Percentiles rank a stretch among this genome's conserved stretches.
Conservation (phyloP, 2,329 filamentous ascomycete genomes). For the Dryadomyces quercivorus region DNA sequence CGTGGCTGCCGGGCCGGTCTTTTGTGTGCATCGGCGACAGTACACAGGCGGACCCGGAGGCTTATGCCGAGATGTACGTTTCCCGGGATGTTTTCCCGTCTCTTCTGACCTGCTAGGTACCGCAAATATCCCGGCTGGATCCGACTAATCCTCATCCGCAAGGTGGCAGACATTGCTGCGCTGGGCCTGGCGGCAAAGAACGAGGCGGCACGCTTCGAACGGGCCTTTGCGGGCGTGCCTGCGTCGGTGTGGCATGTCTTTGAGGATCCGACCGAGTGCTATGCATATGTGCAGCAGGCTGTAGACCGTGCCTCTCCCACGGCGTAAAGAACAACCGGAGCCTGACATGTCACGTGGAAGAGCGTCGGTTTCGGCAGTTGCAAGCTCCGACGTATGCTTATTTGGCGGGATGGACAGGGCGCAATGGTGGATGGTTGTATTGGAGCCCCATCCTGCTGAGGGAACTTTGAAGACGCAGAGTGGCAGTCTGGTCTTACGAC, state of each 20-base stretch:
- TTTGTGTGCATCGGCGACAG: constrained; percentile 83
- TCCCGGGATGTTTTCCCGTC: not conserved
- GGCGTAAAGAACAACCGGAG: too few relatives aligned
- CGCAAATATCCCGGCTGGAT: constrained; percentile 64
- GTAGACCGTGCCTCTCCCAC: not conserved
- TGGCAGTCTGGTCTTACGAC: too few relatives aligned
- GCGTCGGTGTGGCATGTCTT: constrained; percentile 69
- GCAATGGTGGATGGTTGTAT: too few relatives aligned
- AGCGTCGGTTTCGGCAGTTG: too few relatives aligned
- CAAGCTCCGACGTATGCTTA: too few relatives aligned
- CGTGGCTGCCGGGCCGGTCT: constrained; percentile 65
- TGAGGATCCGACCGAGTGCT: constrained; percentile 58
- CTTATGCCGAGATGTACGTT: constrained; percentile 69
- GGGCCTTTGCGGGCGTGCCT: constrained; percentile 68
- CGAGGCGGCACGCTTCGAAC: constrained; percentile 62
- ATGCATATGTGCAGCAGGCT: constrained; percentile 20
- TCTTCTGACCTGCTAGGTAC: constrained; percentile 27
- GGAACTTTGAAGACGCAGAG: too few relatives aligned
- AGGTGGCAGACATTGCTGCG: constrained; percentile 61
- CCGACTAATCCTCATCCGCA: constrained; percentile 72
- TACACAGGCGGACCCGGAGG: constrained; percentile 83
- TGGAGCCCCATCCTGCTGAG: too few relatives aligned
- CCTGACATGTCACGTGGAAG: not conserved
- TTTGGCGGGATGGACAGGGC: too few relatives aligned
- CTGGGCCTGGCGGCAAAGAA: constrained; percentile 63